A percentile compares a stretch with the other conserved stretches of the same genome.
Conservation (phyloP, 306 rosid species). For the Pyrus pyrifolia region DNA sequence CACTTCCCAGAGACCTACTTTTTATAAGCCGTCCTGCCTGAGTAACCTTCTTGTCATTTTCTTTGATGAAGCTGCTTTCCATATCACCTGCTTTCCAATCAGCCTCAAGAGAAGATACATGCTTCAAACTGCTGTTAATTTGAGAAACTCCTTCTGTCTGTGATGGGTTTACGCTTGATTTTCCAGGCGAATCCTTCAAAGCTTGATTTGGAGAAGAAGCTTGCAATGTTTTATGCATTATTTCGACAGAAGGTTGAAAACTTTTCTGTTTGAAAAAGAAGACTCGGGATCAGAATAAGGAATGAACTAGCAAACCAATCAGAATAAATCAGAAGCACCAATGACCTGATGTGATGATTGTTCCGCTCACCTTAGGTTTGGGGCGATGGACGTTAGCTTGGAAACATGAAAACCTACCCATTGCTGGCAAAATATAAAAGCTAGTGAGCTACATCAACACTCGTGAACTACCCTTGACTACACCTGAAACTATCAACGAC, state of each 20-base stretch:
- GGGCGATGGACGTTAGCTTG: conserved; percentile 36
- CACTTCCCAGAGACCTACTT: conserved; percentile 61
- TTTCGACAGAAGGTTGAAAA: conserved; percentile 39
- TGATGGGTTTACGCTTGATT: conserved; percentile 19
- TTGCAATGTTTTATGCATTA: conserved; percentile 36
- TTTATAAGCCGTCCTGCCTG: conserved; percentile 35
- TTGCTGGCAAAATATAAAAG: conserved; percentile 24
- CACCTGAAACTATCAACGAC: conserved; percentile 22
- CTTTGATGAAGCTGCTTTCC: conserved; percentile 24
- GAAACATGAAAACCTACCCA: conserved; percentile 84
- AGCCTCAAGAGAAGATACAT: conserved; percentile 30
- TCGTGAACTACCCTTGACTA: conserved; percentile 14
- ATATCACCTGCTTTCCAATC: conserved; percentile 35
- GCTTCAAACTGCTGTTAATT: conserved; percentile 19
- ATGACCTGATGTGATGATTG: conserved; percentile 3
- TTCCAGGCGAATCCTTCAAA: conserved; percentile 18
- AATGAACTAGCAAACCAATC: conserved; percentile 9
- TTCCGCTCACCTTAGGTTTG: conserved; percentile 63
- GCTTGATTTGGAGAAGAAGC: conserved; percentile 36
- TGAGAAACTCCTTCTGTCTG: conserved; percentile 25
- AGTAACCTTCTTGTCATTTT: conserved; percentile 15
- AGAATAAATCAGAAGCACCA: conserved; percentile 2
- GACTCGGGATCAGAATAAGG: conserved; percentile 22
- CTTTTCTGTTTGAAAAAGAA: conserved; percentile 49
- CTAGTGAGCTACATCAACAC: conserved; percentile 33